Evolutionary conservation across 2,329 filamentous ascomycete genomes (phyloP), one percentile per base, ranked within the genome.

Genomic region (Pseudogymnoascus sp.): DNA sequence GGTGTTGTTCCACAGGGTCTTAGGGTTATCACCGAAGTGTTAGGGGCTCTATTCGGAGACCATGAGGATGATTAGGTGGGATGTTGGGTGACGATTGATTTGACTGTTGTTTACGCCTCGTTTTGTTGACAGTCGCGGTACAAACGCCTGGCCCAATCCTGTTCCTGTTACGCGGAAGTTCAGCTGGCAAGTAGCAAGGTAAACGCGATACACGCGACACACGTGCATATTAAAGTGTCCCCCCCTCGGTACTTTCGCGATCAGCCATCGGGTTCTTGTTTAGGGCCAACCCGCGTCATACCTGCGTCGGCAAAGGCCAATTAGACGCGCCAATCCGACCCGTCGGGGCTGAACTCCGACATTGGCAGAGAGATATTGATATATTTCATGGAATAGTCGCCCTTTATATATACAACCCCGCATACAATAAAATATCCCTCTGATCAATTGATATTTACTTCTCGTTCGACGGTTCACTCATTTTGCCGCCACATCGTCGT

Each of bases 151-250:
- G 28, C 50, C 50, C 50, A 33, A 57, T 57, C 50, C 50, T 57
- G 50, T 57, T 57, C 50, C 50, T 57, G 28, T 57, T 57, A 57
- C 50, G 50, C 50, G 50, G 50, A 57, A 57, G 50, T 57, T 57
- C 50, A 57, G 50, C 50, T 57, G 50, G 50, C 50, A 57, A 57
- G 50, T 57, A 28, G 50, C 50, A 57, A 57, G 50, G 50, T 57
- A 57, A 57, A 57, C 50, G 50, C 50, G 50, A 57, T 57, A 57
- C 50, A 57, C 50, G 50, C 50, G 50, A 57, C 50, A 57, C 50
- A 57, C 50, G 50, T 57, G 50, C 50, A 57, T 57, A 57, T 57
- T 57, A 57, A 35, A 57, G 50, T 57, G 50, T 57, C 35, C 28
- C 50, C 50, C 50, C 50, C 28, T 57, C 28, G 50, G 50, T 57